Percentiles rank a stretch among this genome's conserved stretches.
Evolutionary conservation across 345 rosid species (phyloP).

Genomic region (Ricinus communis): DNA sequence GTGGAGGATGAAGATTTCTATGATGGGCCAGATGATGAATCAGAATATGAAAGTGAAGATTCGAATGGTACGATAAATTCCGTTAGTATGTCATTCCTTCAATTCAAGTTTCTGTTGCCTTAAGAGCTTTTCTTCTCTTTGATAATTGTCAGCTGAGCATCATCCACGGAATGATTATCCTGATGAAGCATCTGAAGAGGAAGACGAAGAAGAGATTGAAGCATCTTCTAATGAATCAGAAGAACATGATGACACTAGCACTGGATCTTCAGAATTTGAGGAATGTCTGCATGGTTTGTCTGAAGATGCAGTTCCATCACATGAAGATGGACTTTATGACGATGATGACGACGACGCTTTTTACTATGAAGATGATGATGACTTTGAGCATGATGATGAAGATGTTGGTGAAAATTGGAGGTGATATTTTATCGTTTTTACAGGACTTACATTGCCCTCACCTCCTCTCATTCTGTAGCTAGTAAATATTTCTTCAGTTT

Average conservation of each 20-base stretch:
- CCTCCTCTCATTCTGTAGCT: no score
- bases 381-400: conserved; percentile 13
- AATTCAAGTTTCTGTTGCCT: neutral
- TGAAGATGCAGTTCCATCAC: neutral
- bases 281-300: conserved; percentile 7
- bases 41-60: conserved; percentile 78
- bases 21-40: conserved; percentile 61
- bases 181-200: conserved; percentile 59
- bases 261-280: conserved; percentile 12
- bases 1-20: conserved; percentile 81
- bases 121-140: neutral
- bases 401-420: conserved; percentile 16
- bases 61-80: conserved; percentile 63
- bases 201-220: conserved; percentile 13
- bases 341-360: conserved; percentile 19
- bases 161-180: conserved; percentile 82
- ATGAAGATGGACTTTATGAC: neutral
- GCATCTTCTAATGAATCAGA: conserved; percentile 3
- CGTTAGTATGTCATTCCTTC: neutral
- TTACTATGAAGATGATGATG: conserved; percentile 31
- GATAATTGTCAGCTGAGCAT: conserved; percentile 55
- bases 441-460: no score
- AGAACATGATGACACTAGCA: conserved; percentile 31
- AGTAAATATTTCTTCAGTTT: no score
- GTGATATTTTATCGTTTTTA: neutral